Percentiles rank a stretch among this genome's conserved stretches.
Evolutionary conservation across 352 stramenopile species (phyloP).

Genomic region (Globisporangium solare): DNA sequence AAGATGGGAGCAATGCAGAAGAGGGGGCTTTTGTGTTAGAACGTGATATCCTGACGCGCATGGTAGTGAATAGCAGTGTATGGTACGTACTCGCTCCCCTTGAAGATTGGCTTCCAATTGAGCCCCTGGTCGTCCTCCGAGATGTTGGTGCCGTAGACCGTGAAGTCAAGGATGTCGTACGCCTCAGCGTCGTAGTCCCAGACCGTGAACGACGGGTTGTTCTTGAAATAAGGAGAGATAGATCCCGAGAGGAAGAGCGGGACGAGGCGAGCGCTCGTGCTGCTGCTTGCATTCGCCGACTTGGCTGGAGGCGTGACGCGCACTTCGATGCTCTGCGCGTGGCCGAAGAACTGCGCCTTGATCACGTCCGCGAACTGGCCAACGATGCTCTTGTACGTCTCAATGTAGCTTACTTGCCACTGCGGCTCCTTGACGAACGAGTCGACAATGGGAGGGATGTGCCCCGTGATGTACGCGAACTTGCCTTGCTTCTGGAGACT

Average conservation of each 20-base stretch:
- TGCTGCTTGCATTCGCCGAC: conserved; percentile 2
- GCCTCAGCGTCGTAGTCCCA: conserved; percentile 65
- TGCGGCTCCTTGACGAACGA: conserved; percentile 74
- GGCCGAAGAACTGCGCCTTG: conserved; percentile 85
- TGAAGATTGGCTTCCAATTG: conserved; percentile 49
- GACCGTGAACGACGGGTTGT: conserved; percentile 88
- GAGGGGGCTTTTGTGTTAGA: no score
- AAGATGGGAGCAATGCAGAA: neutral
- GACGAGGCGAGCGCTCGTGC: conserved; percentile 20
- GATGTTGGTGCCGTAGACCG: conserved; percentile 70
- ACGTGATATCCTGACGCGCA: no score
- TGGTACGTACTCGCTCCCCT: conserved; percentile 23
- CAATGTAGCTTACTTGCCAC: conserved; percentile 87
- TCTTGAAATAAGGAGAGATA: conserved; percentile 84
- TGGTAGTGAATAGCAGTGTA: no score
- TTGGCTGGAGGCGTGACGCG: conserved; percentile 39
- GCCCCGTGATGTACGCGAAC: conserved; percentile 83
- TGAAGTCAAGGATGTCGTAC: conserved; percentile 66
- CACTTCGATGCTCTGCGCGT: conserved; percentile 91
- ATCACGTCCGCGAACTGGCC: conserved; percentile 34
- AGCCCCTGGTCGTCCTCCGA: conserved; percentile 27
- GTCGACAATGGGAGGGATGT: conserved; percentile 89
- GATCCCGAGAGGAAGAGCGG: conserved; percentile 78
- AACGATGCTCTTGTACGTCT: conserved; percentile 75
- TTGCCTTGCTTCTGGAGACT: conserved; percentile 32